Base-by-base conservation (phyloP, 2,329 filamentous ascomycete species). In the Fusarium sp. region DNA sequence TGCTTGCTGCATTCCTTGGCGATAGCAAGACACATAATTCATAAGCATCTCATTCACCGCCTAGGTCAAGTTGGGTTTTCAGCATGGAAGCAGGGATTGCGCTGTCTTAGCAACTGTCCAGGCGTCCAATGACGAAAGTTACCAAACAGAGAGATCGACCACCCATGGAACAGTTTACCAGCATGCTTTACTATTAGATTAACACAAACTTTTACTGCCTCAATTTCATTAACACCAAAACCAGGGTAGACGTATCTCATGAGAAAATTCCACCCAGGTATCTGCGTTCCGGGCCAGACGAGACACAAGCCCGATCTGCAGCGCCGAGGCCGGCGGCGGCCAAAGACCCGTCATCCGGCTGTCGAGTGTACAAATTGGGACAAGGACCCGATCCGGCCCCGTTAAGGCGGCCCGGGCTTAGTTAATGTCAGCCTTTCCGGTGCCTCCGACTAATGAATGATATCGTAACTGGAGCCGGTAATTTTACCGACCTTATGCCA, bases 371-470 rank as follows among this genome's bases (percentile, higher is more conserved):
- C 46, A 35, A 68, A 69, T 67, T 57, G 39, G 67, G 58, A 59
- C 59, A 58, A 54, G 37, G 27, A 23, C 35, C 58, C 58, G 66
- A 58, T 42, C 52, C 64, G 67, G 61, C 67, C 50, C 67, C 60
- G 15, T 56, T 49, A 47, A 53, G 50, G 50, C 65, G 60, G 65
- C 60, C 65, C 65, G 55, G 65, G 56, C 65, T 58, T 42, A 60
- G 43, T 50, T 37, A 45, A 54, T 65, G 23, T 63, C 43, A 59
- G 40, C 46, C 52, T 51, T 51, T 54, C 45, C 21, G 31, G 41
- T 20, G 45, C 60, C 11, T 43, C 23, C 37, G 51, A 40, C 41
- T 55, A 65, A 47, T 46, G 23, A 50, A 56, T 55, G 35, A 46
- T 36, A 55, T 21, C 31, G 37, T 47, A n/a, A 41, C 29, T 31